Base-by-base conservation (phyloP, 306 rosid genomes). In the Coriaria nepalensis region DNA sequence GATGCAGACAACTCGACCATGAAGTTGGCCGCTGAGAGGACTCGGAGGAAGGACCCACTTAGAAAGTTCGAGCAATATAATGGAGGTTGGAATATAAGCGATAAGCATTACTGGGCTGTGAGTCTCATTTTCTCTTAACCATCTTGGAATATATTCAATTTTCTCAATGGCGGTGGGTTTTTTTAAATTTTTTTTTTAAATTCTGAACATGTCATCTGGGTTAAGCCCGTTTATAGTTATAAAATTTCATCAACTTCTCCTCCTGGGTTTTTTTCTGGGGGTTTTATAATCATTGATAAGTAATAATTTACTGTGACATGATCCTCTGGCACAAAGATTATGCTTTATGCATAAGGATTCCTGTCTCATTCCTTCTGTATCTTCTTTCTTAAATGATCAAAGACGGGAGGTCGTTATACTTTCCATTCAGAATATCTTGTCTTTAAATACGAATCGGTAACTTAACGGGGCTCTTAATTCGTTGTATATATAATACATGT, bases 71-170 rank as follows among this genome's bases (percentile, higher is more conserved):
- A 67, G 8, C 58, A 50, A 40, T 81, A 81, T 69, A 55, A 55
- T 0, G 68, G 69, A 46, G 95, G 95, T 20, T 86, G 95, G 95
- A 74, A 86, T 70, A 76, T 86, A 35, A 67, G 53, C 41, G 53
- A 74, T 61, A 49, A 39, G 9, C 88, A 86, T 70, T 81, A 86
- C 61, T 72, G 73, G 74, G 73, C 78, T 60, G 95, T 86, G 52
- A 71, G 80, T 44, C 55, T 59, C 39, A 42, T 11, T n/a, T 35
- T 8, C 40, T 9, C 11, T 11, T 45, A 5, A 4, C 1, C 46
- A 35, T 34, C 32, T 10, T 33, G 5, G 10, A 5, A 7, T 43
- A 7, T 12, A n/a, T 9, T 43, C 2, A 40, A 8, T 40, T n/a
- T 53, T 42, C 10, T 7, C 34, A 6, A 4, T 8, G 4, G 5